Evolutionary conservation across 306 rosid genomes (phyloP).

Genomic region (Mucuna pruriens): DNA sequence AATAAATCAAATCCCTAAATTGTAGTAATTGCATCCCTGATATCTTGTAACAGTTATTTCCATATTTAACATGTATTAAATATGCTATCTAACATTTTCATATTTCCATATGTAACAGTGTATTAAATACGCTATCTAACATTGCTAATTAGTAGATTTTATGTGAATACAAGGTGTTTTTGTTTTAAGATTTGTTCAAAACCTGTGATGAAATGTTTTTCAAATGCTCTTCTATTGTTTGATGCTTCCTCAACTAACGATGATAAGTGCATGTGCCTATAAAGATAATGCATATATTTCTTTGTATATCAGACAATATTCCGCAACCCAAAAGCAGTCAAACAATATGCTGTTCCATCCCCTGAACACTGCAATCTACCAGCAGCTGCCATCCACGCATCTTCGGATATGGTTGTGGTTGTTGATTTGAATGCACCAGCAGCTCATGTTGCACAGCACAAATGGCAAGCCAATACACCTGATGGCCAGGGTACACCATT

Average conservation of each 20-base stretch:
- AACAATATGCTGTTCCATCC: slow-evolving; percentile 76
- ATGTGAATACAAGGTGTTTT: background rate
- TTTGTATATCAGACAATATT: slow-evolving; percentile 80
- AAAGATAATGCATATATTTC: slow-evolving; percentile 32
- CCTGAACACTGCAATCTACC: slow-evolving; percentile 95
- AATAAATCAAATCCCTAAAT: no score
- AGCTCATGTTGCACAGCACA: slow-evolving; percentile 89
- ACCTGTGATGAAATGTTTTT: slow-evolving; percentile 32
- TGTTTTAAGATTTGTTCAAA: slow-evolving; percentile 21
- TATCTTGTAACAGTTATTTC: no score
- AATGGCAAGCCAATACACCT: slow-evolving; percentile 98
- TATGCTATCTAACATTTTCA: no score
- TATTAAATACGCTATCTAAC: no score
- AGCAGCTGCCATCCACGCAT: slow-evolving; percentile 90
- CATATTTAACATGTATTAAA: no score
- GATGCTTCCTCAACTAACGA: slow-evolving; percentile 17
- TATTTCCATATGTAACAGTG: no score
- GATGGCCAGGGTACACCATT: slow-evolving; percentile 98
- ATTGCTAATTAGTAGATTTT: background rate
- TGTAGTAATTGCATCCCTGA: no score
- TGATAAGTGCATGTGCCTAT: slow-evolving; percentile 31
- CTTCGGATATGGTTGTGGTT: slow-evolving; percentile 78
- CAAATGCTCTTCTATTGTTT: slow-evolving; percentile 17
- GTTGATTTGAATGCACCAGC: slow-evolving; percentile 91
- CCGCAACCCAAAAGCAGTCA: slow-evolving; percentile 85